Evolutionary conservation across 2,329 filamentous ascomycete genomes (phyloP).

Genomic region (Fusarium continuum): DNA sequence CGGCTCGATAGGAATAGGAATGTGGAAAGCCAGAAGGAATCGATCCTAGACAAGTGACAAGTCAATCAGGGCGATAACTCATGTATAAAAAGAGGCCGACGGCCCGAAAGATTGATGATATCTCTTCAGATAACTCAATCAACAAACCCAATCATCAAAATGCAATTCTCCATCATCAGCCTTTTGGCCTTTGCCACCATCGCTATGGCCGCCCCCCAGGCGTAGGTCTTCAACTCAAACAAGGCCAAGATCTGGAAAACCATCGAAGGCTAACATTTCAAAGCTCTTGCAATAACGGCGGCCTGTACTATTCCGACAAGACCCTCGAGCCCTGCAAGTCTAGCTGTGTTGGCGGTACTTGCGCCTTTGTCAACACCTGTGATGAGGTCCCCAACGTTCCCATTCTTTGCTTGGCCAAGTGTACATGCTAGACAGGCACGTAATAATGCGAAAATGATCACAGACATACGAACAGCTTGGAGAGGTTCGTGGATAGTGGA

Average conservation of each 20-base stretch:
- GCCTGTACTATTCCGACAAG: slow-evolving; percentile 10
- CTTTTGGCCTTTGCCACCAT: background rate
- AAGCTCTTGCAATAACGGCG: slow-evolving; percentile 9
- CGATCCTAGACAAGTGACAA: background rate
- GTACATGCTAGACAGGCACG: background rate
- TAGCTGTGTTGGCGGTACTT: slow-evolving; percentile 2
- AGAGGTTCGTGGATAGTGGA: no score
- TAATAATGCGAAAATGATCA: no score
- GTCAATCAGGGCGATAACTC: fast-evolving
- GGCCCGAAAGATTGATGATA: background rate
- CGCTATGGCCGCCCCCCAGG: background rate
- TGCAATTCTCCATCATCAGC: background rate
- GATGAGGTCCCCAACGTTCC: background rate
- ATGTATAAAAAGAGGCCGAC: background rate
- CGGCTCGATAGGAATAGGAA: slow-evolving; percentile 3
- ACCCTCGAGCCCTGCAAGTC: slow-evolving; percentile 24
- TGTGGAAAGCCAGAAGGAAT: slow-evolving; percentile 8
- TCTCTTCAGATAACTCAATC: no score
- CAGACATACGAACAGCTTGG: no score
- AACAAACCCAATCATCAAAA: background rate
- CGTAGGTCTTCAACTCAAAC: background rate
- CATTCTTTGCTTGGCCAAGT: background rate
- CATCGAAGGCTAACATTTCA: background rate
- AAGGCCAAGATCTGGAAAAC: background rate
- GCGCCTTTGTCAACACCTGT: background rate